phyloP scores from a whole-genome alignment of 2,329 filamentous ascomycete genomes.

The Aspergillus tamarii region DNA sequence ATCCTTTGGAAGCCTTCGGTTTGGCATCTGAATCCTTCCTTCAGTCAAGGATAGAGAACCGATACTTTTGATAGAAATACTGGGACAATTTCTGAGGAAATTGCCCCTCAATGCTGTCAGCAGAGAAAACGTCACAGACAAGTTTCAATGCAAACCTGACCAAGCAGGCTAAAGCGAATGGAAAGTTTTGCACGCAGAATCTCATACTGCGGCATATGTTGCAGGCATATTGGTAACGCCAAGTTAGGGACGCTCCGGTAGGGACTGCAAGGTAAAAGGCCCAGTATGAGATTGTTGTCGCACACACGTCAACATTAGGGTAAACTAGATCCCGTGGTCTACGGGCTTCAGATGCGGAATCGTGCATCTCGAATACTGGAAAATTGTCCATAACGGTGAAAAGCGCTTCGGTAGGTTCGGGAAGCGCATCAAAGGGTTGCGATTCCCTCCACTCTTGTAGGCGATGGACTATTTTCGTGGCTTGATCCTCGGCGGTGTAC shows the following conservation, averaged over 20 bases:
- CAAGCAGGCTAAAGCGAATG: neutral
- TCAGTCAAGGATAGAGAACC: slow-evolving; percentile 1
- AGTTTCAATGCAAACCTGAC: neutral
- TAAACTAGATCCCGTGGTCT: neutral
- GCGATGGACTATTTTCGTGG: neutral
- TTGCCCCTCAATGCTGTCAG: neutral
- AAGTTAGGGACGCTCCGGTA: neutral
- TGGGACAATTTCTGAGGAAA: neutral
- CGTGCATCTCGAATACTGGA: neutral
- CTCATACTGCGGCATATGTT: slow-evolving; percentile 4
- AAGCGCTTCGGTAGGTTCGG: neutral
- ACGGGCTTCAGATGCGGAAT: neutral
- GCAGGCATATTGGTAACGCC: neutral
- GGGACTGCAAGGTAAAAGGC: neutral
- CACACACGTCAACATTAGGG: neutral
- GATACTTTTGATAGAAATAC: slow-evolving; percentile 3
- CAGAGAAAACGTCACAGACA: neutral
- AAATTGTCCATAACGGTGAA: neutral
- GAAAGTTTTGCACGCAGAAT: slow-evolving; percentile 5
- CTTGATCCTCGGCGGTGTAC: neutral
- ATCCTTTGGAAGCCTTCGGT: neutral
- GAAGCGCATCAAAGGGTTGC: neutral
- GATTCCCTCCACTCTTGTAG: slow-evolving; percentile 1
- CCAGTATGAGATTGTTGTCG: neutral
- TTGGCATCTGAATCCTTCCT: too few species aligned